Percentiles rank a stretch among this genome's conserved stretches.
Evolutionary conservation across 2,329 filamentous ascomycete species (phyloP).

Genomic region (Didymella lethalis): DNA sequence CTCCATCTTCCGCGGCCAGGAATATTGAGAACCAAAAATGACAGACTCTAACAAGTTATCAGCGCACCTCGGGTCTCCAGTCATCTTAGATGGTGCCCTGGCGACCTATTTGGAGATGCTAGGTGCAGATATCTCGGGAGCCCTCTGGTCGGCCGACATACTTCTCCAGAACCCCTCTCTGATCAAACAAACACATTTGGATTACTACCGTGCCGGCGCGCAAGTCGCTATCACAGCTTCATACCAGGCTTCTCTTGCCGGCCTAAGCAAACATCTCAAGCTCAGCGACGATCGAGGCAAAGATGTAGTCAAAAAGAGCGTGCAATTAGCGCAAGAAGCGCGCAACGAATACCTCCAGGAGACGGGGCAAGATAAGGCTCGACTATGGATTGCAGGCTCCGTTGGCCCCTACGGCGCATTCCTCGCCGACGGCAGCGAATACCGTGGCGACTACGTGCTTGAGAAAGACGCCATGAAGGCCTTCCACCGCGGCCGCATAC

Average conservation of each 20-base stretch:
- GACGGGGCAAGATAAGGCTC: background rate
- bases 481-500: constrained; percentile 56
- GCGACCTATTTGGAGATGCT: constrained; percentile 58
- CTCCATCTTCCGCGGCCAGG: background rate
- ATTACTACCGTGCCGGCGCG: constrained; percentile 57
- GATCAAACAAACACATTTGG: constrained; percentile 55
- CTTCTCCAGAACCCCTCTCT: constrained; percentile 51
- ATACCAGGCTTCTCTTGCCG: constrained; percentile 57
- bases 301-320: constrained; percentile 52
- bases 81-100: constrained; percentile 58
- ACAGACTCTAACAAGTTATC: constrained; percentile 20
- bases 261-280: constrained; percentile 51
- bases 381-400: constrained; percentile 51
- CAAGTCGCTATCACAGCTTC: constrained; percentile 58
- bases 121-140: constrained; percentile 53
- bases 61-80: constrained; percentile 34
- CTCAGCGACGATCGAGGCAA: constrained; percentile 45
- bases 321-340: constrained; percentile 52
- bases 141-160: constrained; percentile 57
- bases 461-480: constrained; percentile 44
- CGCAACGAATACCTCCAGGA: constrained; percentile 41
- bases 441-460: constrained; percentile 54
- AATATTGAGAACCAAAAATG: background rate
- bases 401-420: constrained; percentile 60
- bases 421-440: constrained; percentile 57